phyloP scores from a whole-genome alignment of 768 basidiomycete species.

The Leucogyrophana mollusca region DNA sequence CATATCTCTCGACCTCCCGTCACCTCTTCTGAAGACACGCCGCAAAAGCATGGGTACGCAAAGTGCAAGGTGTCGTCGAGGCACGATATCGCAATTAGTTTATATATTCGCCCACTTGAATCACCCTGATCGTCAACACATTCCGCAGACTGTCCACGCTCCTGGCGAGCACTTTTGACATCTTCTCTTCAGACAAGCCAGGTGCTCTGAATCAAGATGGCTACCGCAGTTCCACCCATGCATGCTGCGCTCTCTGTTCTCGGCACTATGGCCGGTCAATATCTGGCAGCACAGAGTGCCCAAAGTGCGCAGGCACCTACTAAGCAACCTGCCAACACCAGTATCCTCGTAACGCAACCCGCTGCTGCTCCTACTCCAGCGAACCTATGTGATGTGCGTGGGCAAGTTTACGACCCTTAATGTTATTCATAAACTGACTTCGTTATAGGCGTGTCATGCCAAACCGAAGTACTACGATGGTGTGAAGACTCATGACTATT shows the following conservation, averaged over 20 bases:
- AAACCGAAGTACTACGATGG: conserved; percentile 59
- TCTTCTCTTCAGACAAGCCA: conserved; percentile 10
- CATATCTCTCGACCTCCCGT: no score
- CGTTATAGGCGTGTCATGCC: conserved; percentile 48
- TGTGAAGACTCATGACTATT: conserved; percentile 54
- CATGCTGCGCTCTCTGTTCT: conserved; percentile 35
- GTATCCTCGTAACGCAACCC: conserved; percentile 10
- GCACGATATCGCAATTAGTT: conserved; percentile 6
- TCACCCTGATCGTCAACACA: conserved; percentile 39
- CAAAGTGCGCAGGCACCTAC: conserved; percentile 22
- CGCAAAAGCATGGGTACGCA: conserved; percentile 22
- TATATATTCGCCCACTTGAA: conserved; percentile 23
- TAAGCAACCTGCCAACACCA: conserved; percentile 16
- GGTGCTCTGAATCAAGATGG: conserved; percentile 21
- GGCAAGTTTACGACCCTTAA: conserved; percentile 3
- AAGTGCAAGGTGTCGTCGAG: conserved; percentile 4
- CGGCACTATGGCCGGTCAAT: conserved; percentile 35
- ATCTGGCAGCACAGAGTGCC: conserved; percentile 27
- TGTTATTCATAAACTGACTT: conserved; percentile 4
- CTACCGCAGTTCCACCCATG: conserved; percentile 30
- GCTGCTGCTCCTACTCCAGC: conserved; percentile 23
- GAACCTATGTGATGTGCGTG: conserved; percentile 51
- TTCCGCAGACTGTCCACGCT: conserved; percentile 24
- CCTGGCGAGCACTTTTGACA: conserved; percentile 26
- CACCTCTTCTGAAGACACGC: conserved; percentile 25